Conservation (phyloP, 805 yeast genomes). For the Maudiozyma barnettii region DNA sequence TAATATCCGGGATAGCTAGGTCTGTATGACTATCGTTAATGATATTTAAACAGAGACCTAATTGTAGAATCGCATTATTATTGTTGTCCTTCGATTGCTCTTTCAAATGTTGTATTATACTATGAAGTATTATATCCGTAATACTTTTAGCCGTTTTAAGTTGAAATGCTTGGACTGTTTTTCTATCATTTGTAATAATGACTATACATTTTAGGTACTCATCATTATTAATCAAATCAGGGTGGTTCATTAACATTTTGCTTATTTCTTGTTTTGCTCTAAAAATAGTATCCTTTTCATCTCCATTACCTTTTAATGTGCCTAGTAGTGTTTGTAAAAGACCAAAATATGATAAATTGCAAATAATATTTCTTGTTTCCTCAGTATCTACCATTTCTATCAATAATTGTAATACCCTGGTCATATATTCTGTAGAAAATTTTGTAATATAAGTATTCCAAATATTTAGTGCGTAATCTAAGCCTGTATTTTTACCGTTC, state of each 20-base stretch:
- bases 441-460: conserved; percentile 1
- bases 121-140: no score
- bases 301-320: no score
- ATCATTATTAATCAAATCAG: not conserved
- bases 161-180: not conserved
- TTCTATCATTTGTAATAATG: conserved; percentile 15
- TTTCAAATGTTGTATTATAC: not conserved
- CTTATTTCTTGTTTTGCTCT: not conserved
- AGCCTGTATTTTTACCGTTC: conserved; percentile 7
- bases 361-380: not conserved
- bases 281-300: not conserved
- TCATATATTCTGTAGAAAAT: not conserved
- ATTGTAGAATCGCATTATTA: conserved; percentile 11
- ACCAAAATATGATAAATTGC: no score
- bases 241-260: not conserved
- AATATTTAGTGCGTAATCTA: conserved; percentile 8
- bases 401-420: not conserved
- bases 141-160: not conserved
- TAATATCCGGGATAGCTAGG: not conserved
- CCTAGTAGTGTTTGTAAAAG: no score
- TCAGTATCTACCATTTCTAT: not conserved
- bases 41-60: conserved; percentile 14
- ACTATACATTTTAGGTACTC: conserved; percentile 15
- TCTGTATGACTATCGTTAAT: not conserved
- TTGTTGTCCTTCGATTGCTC: no score